Evolutionary conservation across 768 basidiomycete genomes (phyloP).

Genomic region (Inosperma sp.): DNA sequence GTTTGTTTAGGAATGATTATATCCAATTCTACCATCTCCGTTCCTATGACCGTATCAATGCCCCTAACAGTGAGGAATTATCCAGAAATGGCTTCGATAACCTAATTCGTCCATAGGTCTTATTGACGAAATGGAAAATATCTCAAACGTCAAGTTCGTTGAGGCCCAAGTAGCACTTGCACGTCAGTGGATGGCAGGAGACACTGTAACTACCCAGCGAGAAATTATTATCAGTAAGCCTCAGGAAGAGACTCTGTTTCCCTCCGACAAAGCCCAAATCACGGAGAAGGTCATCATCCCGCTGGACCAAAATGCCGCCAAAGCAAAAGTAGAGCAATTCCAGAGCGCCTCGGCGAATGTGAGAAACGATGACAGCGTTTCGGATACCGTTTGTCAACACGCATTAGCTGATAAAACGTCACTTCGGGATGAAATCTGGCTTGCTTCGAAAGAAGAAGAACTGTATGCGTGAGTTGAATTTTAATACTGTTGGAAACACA

Average conservation of each 20-base stretch:
- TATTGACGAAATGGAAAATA: conserved; percentile 66
- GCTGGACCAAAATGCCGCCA: conserved; percentile 59
- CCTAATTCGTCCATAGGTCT: conserved; percentile 34
- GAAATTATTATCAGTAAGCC: conserved; percentile 58
- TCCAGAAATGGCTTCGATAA: not conserved
- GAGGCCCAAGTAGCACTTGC: conserved; percentile 85
- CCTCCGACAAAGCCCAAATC: conserved; percentile 50
- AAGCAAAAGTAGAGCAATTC: conserved; percentile 63
- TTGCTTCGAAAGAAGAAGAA: conserved; percentile 81
- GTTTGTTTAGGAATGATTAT: conserved; percentile 57
- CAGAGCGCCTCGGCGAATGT: conserved; percentile 56
- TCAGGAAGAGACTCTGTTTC: conserved; percentile 46
- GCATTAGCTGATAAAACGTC: conserved; percentile 57
- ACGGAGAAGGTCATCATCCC: conserved; percentile 68
- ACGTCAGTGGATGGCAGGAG: conserved; percentile 64
- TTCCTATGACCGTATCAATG: conserved; percentile 86
- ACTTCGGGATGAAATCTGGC: conserved; percentile 77
- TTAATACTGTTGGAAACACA: not conserved
- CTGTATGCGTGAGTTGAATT: conserved; percentile 57
- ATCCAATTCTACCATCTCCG: conserved; percentile 92
- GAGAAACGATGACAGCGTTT: conserved; percentile 57
- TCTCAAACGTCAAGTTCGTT: conserved; percentile 75
- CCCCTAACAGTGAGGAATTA: conserved; percentile 49
- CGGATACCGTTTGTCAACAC: conserved; percentile 81
- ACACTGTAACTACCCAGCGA: conserved; percentile 38